Base-by-base conservation (phyloP, 129 eudicot genomes). In the Flaveria brownii region DNA sequence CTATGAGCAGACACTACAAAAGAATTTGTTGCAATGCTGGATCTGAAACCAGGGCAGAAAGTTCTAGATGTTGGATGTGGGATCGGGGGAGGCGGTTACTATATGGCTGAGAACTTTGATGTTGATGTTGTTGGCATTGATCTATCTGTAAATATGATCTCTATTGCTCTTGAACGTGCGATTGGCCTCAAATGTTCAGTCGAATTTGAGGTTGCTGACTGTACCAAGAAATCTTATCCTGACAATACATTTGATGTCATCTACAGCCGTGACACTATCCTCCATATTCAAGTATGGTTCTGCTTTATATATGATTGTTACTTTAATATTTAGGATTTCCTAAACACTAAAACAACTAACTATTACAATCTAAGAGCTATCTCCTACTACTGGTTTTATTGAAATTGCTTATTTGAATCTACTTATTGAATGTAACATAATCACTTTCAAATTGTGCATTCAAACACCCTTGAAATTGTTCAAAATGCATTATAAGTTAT, bases 11-110 rank as follows among this genome's bases (percentile, higher is more conserved):
- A 95, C 17, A 91, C 99, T 18, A 95, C 99, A 8, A 87, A 82
- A 74, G 99, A 95, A 78, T 95, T 95, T 84, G 97, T 91, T 50
- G 87, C 81, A 63, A 82, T 68, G 76, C 78, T 95, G 83, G 96
- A 91, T 82, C 92, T 91, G 72, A 80, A 91, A 87, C 94, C 96
- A 11, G 92, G 99, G 11, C 94, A 91, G 84, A 95, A 89, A 70
- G 99, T 95, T 46, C 82, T 95, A 22, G 99, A 95, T 76, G 99
- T 95, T 57, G 97, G 99, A 49, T 95, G 99, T 85, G 99, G 99
- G 77, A 95, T 95, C 12, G 99, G 97, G 26, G 99, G 97, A 77
- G 99, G 96, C 33, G 95, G 89, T 78, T 95, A 91, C 80, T 91
- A 95, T 84, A 95, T 95, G 99, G 96, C 96, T 41, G 96, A 91